A percentile compares a stretch with the other conserved stretches of the same genome.
These are phyloP conservation scores for Fagopyrum esculentum DNA, from an alignment of 148 eudicot species.

Conservation along the genomic window DNA sequence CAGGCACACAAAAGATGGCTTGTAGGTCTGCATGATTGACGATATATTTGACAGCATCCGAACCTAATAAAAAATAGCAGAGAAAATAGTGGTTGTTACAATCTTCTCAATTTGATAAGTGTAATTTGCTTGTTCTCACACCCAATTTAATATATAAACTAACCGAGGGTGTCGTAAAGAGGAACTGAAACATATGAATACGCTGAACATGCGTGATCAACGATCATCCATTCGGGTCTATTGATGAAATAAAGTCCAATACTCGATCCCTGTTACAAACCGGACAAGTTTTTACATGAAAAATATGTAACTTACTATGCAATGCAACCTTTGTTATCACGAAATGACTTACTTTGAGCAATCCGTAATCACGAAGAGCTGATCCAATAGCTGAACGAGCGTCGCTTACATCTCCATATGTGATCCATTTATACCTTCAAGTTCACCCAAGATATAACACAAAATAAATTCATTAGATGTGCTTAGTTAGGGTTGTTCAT, in stretches of 20 bases:
- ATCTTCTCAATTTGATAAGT: no score
- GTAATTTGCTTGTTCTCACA: no score
- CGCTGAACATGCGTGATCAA: slow-evolving; percentile 95
- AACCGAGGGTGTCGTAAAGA: slow-evolving; percentile 89
- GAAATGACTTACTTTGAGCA: slow-evolving; percentile 44
- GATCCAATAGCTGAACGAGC: slow-evolving; percentile 87
- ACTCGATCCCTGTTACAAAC: slow-evolving; percentile 34
- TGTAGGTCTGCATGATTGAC: slow-evolving; percentile 81
- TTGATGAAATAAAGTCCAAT: slow-evolving; percentile 70
- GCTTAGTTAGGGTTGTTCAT: no score
- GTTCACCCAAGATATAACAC: background rate
- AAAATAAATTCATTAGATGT: background rate
- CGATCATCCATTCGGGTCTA: slow-evolving; percentile 91
- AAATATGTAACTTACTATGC: background rate
- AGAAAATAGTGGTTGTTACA: no score
- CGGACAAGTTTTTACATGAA: background rate
- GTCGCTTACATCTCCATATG: slow-evolving; percentile 20
- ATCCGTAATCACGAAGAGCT: slow-evolving; percentile 60
- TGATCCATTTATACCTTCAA: slow-evolving; percentile 89
- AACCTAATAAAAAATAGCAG: slow-evolving; percentile 40
- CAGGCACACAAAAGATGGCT: slow-evolving; percentile 83
- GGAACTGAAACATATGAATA: slow-evolving; percentile 87
- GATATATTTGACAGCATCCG: slow-evolving; percentile 88
- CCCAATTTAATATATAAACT: slow-evolving; percentile 15
- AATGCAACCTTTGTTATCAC: background rate